Evolutionary conservation across 1,284 basidiomycete genomes (phyloP).

Genomic region (Pseudozyma thailandica): DNA sequence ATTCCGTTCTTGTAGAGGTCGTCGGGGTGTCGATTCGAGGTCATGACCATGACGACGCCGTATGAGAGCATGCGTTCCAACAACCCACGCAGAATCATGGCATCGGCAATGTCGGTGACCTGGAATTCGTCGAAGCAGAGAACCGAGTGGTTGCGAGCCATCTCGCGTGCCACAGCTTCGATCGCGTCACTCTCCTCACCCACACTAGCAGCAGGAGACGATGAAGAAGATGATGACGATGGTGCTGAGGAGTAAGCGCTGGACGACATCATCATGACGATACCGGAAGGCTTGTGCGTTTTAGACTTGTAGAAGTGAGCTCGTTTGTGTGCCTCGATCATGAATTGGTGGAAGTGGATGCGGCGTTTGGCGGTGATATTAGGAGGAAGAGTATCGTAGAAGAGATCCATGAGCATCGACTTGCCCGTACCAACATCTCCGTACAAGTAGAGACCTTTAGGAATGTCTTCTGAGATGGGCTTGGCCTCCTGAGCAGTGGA

Average conservation of each 20-base stretch:
- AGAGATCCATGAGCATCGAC: slow-evolving; percentile 98
- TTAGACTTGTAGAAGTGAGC: slow-evolving; percentile 75
- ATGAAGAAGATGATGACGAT: slow-evolving; percentile 4
- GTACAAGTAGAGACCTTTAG: slow-evolving; percentile 93
- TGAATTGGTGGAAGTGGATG: slow-evolving; percentile 89
- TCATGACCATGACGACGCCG: slow-evolving; percentile 94
- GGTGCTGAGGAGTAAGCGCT: slow-evolving; percentile 9
- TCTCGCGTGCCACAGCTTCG: slow-evolving; percentile 84
- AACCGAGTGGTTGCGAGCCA: slow-evolving; percentile 77
- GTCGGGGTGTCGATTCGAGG: slow-evolving; percentile 96
- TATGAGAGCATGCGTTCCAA: slow-evolving; percentile 85
- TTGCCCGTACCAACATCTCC: slow-evolving; percentile 94
- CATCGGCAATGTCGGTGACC: slow-evolving; percentile 98
- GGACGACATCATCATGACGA: slow-evolving; percentile 59
- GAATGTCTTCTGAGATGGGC: slow-evolving; percentile 72
- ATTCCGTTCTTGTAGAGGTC: slow-evolving; percentile 99
- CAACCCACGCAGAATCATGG: slow-evolving; percentile 93
- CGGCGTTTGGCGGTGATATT: slow-evolving; percentile 80
- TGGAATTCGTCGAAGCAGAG: slow-evolving; percentile 99
- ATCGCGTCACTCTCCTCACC: slow-evolving; percentile 79
- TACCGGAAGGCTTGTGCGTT: slow-evolving; percentile 62
- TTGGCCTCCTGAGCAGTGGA: slow-evolving; percentile 38
- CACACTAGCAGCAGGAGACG: slow-evolving; percentile 8
- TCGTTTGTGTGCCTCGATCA: slow-evolving; percentile 97
- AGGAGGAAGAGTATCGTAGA: slow-evolving; percentile 84